phyloP scores from a whole-genome alignment of 257 asterid genomes.

The Verbascum thapsus region DNA sequence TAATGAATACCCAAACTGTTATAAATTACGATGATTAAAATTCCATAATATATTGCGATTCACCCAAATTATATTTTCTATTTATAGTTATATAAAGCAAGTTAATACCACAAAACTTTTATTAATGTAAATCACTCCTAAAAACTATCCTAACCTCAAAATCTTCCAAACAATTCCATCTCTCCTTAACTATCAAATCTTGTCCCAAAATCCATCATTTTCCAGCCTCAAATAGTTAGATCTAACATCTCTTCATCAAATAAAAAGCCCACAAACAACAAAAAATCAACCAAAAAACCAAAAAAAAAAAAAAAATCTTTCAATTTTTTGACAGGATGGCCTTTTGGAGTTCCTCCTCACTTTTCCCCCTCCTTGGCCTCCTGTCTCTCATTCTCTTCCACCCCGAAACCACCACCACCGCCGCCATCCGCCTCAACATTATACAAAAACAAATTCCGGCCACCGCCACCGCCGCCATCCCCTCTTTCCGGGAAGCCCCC shows the following conservation, averaged over 20 bases:
- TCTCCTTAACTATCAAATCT: constrained; percentile 29
- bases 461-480: constrained; percentile 29
- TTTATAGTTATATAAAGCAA: too few species aligned
- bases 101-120: too few species aligned
- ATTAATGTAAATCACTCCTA: constrained; percentile 38
- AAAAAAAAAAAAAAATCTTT: constrained; percentile 4
- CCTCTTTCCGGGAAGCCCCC: constrained; percentile 72
- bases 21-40: too few species aligned
- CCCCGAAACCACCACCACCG: constrained; percentile 34
- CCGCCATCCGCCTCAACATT: constrained; percentile 52
- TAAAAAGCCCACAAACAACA: constrained; percentile 28
- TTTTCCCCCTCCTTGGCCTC: constrained; percentile 65
- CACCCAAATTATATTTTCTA: too few species aligned
- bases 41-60: too few species aligned
- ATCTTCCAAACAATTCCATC: constrained; percentile 15
- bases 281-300: neutral
- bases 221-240: constrained; percentile 36
- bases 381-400: constrained; percentile 69
- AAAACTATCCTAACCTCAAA: constrained; percentile 34
- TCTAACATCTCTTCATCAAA: constrained; percentile 24
- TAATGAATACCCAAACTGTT: too few species aligned
- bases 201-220: constrained; percentile 27
- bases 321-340: constrained; percentile 71
- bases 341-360: constrained; percentile 44
- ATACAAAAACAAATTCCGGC: constrained; percentile 24